Conservation (phyloP, 2,329 filamentous ascomycete genomes). For the Fusarium protoensiforme region DNA sequence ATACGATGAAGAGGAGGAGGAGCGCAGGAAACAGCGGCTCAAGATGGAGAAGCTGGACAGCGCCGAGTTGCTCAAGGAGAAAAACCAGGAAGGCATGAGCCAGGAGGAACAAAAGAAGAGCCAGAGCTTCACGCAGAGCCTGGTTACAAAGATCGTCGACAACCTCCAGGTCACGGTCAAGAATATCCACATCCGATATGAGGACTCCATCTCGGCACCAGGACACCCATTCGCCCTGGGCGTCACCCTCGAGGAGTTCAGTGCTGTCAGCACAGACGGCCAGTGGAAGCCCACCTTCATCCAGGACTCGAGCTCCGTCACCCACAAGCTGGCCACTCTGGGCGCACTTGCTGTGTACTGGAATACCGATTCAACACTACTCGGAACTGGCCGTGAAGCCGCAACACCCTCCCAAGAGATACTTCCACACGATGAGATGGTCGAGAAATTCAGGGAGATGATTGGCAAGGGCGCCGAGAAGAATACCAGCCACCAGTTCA, state of each 20-base stretch:
- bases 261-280: constrained; percentile 93
- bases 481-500: constrained; percentile 81
- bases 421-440: constrained; percentile 79
- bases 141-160: constrained; percentile 97
- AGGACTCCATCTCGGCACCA: constrained; percentile 94
- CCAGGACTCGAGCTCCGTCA: constrained; percentile 82
- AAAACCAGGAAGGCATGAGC: constrained; percentile 91
- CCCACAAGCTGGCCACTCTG: constrained; percentile 93
- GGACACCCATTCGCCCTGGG: constrained; percentile 96
- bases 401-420: constrained; percentile 58
- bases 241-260: constrained; percentile 93
- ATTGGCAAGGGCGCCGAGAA: constrained; percentile 77
- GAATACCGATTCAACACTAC: constrained; percentile 91
- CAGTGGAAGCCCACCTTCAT: constrained; percentile 98
- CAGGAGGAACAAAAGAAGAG: constrained; percentile 96
- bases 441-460: constrained; percentile 80
- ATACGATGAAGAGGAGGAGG: constrained; percentile 93
- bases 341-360: constrained; percentile 95
- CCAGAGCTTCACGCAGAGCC: constrained; percentile 95
- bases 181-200: constrained; percentile 98
- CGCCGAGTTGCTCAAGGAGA: constrained; percentile 92
- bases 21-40: constrained; percentile 83
- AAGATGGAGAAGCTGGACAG: constrained; percentile 99
- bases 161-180: constrained; percentile 98
- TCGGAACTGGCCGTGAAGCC: constrained; percentile 84